Base-by-base conservation (phyloP, 768 basidiomycete genomes). In the Naganishia onofrii region DNA sequence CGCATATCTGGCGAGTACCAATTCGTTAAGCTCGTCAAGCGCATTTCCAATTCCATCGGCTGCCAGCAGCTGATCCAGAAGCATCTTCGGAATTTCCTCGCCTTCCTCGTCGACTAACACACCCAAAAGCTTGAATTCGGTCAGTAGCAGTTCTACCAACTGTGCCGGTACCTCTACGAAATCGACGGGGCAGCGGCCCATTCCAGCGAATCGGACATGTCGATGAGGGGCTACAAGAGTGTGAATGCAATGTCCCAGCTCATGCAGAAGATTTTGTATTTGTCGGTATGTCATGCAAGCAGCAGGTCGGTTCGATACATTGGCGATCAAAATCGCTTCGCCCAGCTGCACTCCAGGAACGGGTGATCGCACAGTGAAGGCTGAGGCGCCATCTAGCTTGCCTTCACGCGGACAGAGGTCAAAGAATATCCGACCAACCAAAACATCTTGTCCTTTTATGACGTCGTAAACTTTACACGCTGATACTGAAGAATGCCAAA, bases 271-370 rank as follows among this genome's bases (percentile, higher is more conserved):
- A 19, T 53, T 56, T 44, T 54, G n/a, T 23, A 56, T 53, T 12
- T 67, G 52, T 23, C 67, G 42, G 21, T 68, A 68, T 3, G 67
- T 38, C 67, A 57, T 57, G 67, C 53, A 55, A 26, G 67, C 54
- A 8, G 23, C 38, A 19, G 52, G n/a, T 46, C 46, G 36, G 3
- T 46, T 23, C 38, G 36, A n/a, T 3, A 67, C 21, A 36, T 54
- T 54, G 32, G 53, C 66, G 31, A 12, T n/a, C 21, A 67, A 21
- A 34, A 67, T 29, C 7, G 28, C 66, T 26, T 67, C 66, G 10
- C 32, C 48, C 3, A 54, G 38, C 42, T 67, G 66, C 29, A 34
- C 36, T 3, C 21, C 52, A 10, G 57, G 29, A 12, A 58, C 19
- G 12, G 57, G 34, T 4, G 36, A 23, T 26, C 60, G 60, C 23